Evolutionary conservation across 2,329 filamentous ascomycete genomes (phyloP).

Genomic region (Onygenales sp.): DNA sequence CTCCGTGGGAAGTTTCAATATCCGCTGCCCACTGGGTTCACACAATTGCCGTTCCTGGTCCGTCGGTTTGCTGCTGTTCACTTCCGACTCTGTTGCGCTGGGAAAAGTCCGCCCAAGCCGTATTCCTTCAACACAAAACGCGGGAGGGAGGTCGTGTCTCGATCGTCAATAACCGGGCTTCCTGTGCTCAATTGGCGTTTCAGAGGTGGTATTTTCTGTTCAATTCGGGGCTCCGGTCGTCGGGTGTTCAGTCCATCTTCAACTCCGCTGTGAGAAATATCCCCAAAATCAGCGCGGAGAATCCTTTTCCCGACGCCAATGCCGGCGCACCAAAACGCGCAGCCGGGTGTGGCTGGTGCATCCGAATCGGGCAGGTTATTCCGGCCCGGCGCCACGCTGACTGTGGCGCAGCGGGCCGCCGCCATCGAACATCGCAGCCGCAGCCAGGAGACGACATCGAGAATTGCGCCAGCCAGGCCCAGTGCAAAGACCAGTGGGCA

Average conservation of each 20-base stretch:
- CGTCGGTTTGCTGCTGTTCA: neutral
- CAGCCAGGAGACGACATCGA: conserved; percentile 1
- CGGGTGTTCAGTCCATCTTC: neutral
- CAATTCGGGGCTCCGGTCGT: neutral
- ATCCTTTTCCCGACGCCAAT: neutral
- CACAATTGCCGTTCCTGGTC: neutral
- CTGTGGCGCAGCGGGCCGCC: conserved; percentile 15
- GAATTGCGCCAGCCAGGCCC: neutral
- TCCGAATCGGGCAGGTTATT: neutral
- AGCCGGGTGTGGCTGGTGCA: neutral
- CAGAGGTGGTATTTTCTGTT: neutral
- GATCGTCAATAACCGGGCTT: neutral
- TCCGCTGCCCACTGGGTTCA: neutral
- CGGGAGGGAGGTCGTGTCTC: neutral
- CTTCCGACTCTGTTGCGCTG: neutral
- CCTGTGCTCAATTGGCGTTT: neutral
- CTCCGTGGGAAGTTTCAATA: neutral
- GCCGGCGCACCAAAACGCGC: neutral
- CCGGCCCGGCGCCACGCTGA: conserved; percentile 5
- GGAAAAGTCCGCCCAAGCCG: neutral
- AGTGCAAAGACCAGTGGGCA: neutral
- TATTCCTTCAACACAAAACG: neutral
- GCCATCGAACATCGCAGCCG: conserved; percentile 15
- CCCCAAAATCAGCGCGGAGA: neutral
- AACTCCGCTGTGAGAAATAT: neutral